These are phyloP conservation scores for Polytolypa hystricis DNA, from an alignment of 2,329 filamentous ascomycete genomes.

Conservation along the genomic window DNA sequence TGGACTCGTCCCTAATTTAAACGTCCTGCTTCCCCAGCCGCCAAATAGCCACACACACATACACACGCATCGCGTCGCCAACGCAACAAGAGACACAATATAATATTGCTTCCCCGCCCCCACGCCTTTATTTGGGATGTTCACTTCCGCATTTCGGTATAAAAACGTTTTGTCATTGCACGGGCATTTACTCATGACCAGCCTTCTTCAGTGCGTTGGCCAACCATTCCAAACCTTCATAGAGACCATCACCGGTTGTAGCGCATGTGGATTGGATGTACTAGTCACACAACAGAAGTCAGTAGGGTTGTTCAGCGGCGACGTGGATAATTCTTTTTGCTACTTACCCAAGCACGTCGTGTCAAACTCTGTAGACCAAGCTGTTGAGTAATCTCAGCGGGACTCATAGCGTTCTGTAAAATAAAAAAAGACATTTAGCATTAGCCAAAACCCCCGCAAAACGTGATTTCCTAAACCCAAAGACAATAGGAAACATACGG, in stretches of 20 bases:
- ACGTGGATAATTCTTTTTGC: too few species aligned
- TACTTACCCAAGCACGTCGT: constrained; percentile 94
- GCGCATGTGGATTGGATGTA: constrained; percentile 99
- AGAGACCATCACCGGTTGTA: constrained; percentile 97
- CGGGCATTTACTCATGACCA: constrained; percentile 39
- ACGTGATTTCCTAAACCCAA: constrained; percentile 4
- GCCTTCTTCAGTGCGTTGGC: constrained; percentile 70
- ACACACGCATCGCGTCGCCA: too few species aligned
- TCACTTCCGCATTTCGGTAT: too few species aligned
- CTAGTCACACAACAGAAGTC: too few species aligned
- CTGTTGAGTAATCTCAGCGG: constrained; percentile 99
- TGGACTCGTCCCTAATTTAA: too few species aligned
- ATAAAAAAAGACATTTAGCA: constrained; percentile 27
- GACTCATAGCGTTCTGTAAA: constrained; percentile 92
- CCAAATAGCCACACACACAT: too few species aligned
- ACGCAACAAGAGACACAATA: too few species aligned
- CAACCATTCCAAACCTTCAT: constrained; percentile 95
- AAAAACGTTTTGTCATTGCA: too few species aligned
- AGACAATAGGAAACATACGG: constrained; percentile 49
- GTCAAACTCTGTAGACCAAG: constrained; percentile 97
- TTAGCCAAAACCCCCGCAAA: constrained; percentile 9
- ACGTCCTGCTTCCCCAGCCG: too few species aligned
- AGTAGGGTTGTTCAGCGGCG: too few species aligned
- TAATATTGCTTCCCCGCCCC: too few species aligned
- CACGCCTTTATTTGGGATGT: too few species aligned